Base-by-base conservation (phyloP, 2,329 filamentous ascomycete species). In the Cladosporium sp. region DNA sequence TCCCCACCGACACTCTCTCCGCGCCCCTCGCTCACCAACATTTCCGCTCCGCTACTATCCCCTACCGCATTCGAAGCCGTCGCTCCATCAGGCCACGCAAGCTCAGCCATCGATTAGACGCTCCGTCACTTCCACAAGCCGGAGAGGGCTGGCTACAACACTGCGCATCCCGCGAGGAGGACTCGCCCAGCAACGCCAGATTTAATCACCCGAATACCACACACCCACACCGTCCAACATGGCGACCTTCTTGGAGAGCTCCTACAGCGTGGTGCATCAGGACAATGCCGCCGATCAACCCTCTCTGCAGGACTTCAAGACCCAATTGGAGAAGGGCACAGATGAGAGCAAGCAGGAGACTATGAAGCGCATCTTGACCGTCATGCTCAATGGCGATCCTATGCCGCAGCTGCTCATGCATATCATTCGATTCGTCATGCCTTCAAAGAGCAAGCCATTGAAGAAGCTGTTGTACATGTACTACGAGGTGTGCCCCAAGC, bases 391-490 rank as follows among this genome's bases (percentile, higher is more conserved):
- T 79, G 95, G 95, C 73, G 94, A 99, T 77, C 90, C 95, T 49
- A 95, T 99, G 90, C 91, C 93, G 30, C 90, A 93, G 73, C 86
- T 99, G 24, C 88, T 99, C 74, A 99, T 99, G 95, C 95, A 98
- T 83, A 99, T 99, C 77, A 99, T 99, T 80, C 92, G 95, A 79
- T 99, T 99, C 79, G 93, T 99, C 74, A 99, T 99, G 95, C 95
- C 95, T 15, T 97, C 93, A 70, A 97, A 96, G 84, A 92, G 91
- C 80, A 99, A 99, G 83, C 84, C 90, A 51, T 84, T 99, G 75
- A 99, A 99, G 87, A 99, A 99, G 84, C 86, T 99, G 68, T 87
- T 99, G 65, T 99, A 99, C 82, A 95, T 99, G 80, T 99, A 99
- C 84, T 97, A 98, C 79, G 95, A 99, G 82, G 95, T 98, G 78